phyloP scores from a whole-genome alignment of 176 grass and related monocot species.

The Thinopyrum elongatum region DNA sequence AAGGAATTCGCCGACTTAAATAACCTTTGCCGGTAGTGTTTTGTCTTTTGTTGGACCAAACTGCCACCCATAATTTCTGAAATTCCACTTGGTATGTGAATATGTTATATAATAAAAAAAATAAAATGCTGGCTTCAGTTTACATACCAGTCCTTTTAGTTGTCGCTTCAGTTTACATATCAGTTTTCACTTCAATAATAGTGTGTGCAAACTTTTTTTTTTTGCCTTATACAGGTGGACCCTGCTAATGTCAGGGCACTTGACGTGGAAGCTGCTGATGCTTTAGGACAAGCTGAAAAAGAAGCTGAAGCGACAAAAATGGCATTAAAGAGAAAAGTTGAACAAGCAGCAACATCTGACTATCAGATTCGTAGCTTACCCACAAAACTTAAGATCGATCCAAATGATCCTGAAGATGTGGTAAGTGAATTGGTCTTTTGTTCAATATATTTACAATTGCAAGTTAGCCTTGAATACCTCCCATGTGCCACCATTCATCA shows the following conservation, averaged over 20 bases:
- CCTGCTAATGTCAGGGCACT: conserved; percentile 72
- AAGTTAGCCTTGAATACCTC: conserved; percentile 10
- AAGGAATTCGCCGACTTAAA: background rate
- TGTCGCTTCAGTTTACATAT: background rate
- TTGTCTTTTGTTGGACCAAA: background rate
- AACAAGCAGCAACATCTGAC: conserved; percentile 77
- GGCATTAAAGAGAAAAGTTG: conserved; percentile 95
- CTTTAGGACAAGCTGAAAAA: conserved; percentile 81
- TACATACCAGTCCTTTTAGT: background rate
- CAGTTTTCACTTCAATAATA: background rate
- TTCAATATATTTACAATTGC: background rate
- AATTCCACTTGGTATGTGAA: background rate
- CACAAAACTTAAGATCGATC: conserved; percentile 88
- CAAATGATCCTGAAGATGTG: conserved; percentile 90
- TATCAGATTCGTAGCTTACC: conserved; percentile 78
- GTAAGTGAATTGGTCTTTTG: conserved; percentile 44
- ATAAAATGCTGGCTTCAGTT: background rate
- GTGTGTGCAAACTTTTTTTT: background rate
- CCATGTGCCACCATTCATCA: background rate
- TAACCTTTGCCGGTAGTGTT: background rate
- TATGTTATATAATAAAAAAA: conserved; percentile 9
- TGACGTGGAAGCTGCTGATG: conserved; percentile 64
- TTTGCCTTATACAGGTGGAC: conserved; percentile 62
- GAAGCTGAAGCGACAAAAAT: conserved; percentile 85
- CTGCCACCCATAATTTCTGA: background rate